Evolutionary conservation across 805 yeast species (phyloP).

Genomic region (Cyberlindnera euphorbiae): DNA sequence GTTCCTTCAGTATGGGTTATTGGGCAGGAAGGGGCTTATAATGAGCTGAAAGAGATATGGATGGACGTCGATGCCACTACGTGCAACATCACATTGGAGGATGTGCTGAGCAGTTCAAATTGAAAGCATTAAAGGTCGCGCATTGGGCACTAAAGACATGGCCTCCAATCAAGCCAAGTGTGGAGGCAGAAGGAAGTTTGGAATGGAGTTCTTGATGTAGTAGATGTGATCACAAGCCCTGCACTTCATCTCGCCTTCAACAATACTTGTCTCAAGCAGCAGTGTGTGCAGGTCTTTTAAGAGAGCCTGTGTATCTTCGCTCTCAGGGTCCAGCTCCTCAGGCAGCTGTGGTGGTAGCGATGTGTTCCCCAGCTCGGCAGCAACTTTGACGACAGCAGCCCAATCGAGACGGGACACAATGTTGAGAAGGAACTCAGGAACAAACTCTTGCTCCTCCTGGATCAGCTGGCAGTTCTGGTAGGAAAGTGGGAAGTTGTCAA

Average conservation of each 20-base stretch:
- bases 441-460: slow-evolving; percentile 69
- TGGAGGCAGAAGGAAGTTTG: slow-evolving; percentile 91
- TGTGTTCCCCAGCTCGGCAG: slow-evolving; percentile 59
- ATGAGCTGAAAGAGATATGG: too few relatives aligned
- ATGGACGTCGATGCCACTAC: too few relatives aligned
- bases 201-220: slow-evolving; percentile 87
- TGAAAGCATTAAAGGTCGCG: too few relatives aligned
- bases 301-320: slow-evolving; percentile 42
- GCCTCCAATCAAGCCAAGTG: slow-evolving; percentile 54
- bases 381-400: slow-evolving; percentile 77
- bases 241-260: slow-evolving; percentile 88
- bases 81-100: too few relatives aligned
- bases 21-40: too few relatives aligned
- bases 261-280: slow-evolving; percentile 78
- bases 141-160: too few relatives aligned
- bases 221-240: slow-evolving; percentile 81
- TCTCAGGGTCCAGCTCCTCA: slow-evolving; percentile 25
- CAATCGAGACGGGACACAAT: slow-evolving; percentile 84
- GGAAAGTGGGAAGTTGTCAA: slow-evolving; percentile 74
- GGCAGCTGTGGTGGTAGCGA: slow-evolving; percentile 61
- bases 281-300: slow-evolving; percentile 73
- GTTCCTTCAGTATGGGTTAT: too few relatives aligned
- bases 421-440: slow-evolving; percentile 71
- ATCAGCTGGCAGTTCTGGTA: slow-evolving; percentile 66
- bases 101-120: too few relatives aligned